phyloP scores from a whole-genome alignment of 2,329 filamentous ascomycete genomes.

The Calonectria multiphialidica region DNA sequence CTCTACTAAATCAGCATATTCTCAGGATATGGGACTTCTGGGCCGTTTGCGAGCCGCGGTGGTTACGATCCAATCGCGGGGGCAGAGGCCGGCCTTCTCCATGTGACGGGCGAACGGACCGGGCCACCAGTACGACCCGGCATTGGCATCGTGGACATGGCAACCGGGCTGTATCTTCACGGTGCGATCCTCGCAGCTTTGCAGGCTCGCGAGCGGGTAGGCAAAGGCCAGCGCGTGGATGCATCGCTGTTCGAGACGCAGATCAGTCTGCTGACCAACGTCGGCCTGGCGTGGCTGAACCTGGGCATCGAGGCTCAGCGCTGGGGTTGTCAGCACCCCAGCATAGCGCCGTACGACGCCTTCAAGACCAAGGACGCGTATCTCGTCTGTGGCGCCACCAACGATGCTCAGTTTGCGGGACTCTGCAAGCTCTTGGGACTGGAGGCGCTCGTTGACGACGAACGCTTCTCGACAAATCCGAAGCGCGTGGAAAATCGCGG shows the following conservation, averaged over 20 bases:
- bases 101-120: constrained; percentile 56
- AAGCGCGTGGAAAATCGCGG: constrained; percentile 50
- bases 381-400: constrained; percentile 49
- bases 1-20: not conserved
- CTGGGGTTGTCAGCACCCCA: constrained; percentile 60
- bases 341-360: constrained; percentile 60
- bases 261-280: constrained; percentile 55
- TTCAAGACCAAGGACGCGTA: constrained; percentile 52
- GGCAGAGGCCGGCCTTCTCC: constrained; percentile 56
- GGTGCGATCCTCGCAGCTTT: constrained; percentile 58
- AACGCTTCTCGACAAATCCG: constrained; percentile 48
- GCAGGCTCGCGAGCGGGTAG: constrained; percentile 50
- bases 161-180: constrained; percentile 58
- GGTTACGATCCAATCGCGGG: constrained; percentile 60
- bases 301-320: constrained; percentile 53
- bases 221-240: constrained; percentile 57
- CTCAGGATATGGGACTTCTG: constrained; percentile 46
- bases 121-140: constrained; percentile 56
- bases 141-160: constrained; percentile 57
- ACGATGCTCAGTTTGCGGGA: constrained; percentile 49
- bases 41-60: constrained; percentile 55
- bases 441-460: constrained; percentile 38
- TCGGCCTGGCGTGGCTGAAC: constrained; percentile 54
- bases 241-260: constrained; percentile 59
- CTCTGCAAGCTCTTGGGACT: constrained; percentile 45